Evolutionary conservation across 140 eudicot genomes (phyloP).

Genomic region (Flaveria floridana): DNA sequence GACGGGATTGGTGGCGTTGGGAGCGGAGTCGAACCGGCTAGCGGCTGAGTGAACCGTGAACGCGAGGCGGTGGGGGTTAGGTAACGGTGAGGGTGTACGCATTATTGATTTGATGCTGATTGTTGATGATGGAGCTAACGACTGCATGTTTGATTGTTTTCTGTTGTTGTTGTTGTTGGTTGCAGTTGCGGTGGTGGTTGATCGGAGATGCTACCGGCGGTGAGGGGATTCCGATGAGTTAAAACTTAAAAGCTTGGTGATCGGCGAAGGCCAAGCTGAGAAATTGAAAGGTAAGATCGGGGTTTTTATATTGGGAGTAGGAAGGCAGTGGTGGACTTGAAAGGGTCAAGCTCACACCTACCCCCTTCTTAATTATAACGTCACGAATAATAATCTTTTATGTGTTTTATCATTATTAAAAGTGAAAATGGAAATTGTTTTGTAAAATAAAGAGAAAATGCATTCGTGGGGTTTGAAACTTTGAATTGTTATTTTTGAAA

Average conservation of each 20-base stretch:
- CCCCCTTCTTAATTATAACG: slow-evolving; percentile 27
- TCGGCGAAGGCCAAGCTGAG: slow-evolving; percentile 68
- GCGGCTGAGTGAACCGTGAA: slow-evolving; percentile 48
- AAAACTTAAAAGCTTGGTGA: neutral
- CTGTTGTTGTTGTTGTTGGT: neutral
- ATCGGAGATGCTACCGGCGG: no score
- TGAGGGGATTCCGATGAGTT: no score
- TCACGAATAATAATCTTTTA: neutral
- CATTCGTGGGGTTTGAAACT: no score
- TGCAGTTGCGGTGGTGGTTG: neutral
- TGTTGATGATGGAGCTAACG: slow-evolving; percentile 40
- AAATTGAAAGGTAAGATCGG: slow-evolving; percentile 18
- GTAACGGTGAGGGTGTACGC: slow-evolving; percentile 33
- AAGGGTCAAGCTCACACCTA: slow-evolving; percentile 66
- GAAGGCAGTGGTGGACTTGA: slow-evolving; percentile 36
- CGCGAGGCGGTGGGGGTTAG: slow-evolving; percentile 26
- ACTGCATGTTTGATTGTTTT: slow-evolving; percentile 39
- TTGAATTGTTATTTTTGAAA: no score
- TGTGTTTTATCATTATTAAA: neutral
- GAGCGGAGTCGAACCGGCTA: slow-evolving; percentile 48
- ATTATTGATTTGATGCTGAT: slow-evolving; percentile 36
- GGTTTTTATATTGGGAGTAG: slow-evolving; percentile 46
- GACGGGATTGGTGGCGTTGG: slow-evolving; percentile 28
- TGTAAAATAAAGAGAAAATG: no score
- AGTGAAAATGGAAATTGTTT: neutral